Base-by-base conservation (phyloP, 371 early-diverging fungal genomes). In the Dinochytrium kinnereticum region DNA sequence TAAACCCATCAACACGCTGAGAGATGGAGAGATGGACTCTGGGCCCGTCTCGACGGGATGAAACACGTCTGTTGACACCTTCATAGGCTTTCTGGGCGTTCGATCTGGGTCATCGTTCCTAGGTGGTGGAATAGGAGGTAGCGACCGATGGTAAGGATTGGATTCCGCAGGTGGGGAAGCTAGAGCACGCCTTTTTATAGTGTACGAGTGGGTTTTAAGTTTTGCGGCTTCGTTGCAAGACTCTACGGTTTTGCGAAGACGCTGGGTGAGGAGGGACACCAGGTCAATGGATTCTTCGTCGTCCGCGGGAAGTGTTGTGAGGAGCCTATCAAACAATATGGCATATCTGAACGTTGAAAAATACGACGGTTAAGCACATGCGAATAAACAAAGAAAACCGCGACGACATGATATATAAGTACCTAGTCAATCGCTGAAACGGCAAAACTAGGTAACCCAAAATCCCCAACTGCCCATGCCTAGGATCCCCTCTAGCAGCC, bases 401-500 rank as follows among this genome's bases (percentile, higher is more conserved):
- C 5, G 36, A 61, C 30, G 15, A 37, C 30, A 31, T 34, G 36
- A 61, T 7, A 31, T 3, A 31, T 10, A 61, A 3, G 3, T 24
- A 66, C 66, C 66, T 66, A 21, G 66, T 66, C 38, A 66, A 37
- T 28, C 66, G 38, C 49, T 66, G 66, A 19, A 66, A 44, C 17
- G 66, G 66, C 66, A 66, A 37, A 5, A 66, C 66, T 19, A 66
- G 28, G 30, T 66, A 66, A 39, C 66, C 66, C 2, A 66, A 44
- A 7, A 66, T 44, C 40, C 66, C 66, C 15, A 66, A 3, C 66
- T 66, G 66, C 19, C 44, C 66, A 40, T 66, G 66, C 26, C 66
- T 66, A 39, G 44, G 39, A 44, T 66, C 66, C 40, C 15, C 44
- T 33, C 2, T 26, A 5, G 66, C 66, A 5, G 24, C 30, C 44